Evolutionary conservation across 345 rosid species (phyloP), one percentile per base, ranked within the genome.

Genomic region (Rhodamnia rubescens): DNA sequence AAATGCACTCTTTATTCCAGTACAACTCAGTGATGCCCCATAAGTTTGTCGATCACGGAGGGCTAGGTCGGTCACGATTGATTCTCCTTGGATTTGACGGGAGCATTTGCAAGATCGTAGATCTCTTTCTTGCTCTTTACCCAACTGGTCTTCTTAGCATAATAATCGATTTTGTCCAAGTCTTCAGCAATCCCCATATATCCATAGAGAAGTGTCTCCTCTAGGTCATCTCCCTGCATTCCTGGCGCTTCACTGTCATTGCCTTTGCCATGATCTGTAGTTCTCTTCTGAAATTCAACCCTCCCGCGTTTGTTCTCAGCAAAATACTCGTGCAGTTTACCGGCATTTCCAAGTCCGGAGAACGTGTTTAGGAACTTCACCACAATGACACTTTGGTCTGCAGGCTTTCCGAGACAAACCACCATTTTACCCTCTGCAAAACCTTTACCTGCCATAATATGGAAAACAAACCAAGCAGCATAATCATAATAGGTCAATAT

Each of bases 41-140:
- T 36, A 36, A 69, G 40, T 69, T 69, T 36, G 78, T 69, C 20
- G 47, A 36, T 69, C 47, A 36, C 24, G 13, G 78, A 36, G 42
- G 42, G 47, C 2, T 1, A 6, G 22, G 78, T 11, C 7, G 11
- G 78, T 44, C 29, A 82, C 74, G 4, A 52, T 75, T 90, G 88
- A 74, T 87, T 86, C 51, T 89, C 91, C 51, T 87, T 89, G 12
- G 85, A 47, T 87, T 92, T 94, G 36, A 92, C 91, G 74, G 95
- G 96, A 54, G 89, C 95, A 84, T 94, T 89, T 18, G 90, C 93
- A 84, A 94, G 89, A 83, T 94, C 95, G 82, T 86, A 86, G 57
- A 91, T 94, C 90, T 89, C 93, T 84, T 87, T 88, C 92, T 90
- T 93, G 88, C 93, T 92, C 89, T 91, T 92, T 87, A 93, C 61